Evolutionary conservation across 768 basidiomycete genomes (phyloP).

Genomic region (Hydnum rufescens): DNA sequence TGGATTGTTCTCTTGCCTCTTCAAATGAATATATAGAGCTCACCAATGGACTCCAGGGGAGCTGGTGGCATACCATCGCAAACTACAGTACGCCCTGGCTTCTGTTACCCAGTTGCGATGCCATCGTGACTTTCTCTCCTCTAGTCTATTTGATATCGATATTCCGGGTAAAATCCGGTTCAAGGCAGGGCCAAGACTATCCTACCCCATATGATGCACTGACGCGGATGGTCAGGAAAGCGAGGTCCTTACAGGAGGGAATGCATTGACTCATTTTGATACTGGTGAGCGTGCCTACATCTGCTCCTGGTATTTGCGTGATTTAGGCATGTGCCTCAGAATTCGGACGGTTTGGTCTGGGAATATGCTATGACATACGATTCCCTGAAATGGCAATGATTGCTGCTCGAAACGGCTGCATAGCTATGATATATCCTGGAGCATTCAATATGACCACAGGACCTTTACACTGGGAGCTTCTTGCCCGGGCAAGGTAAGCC

Average conservation of each 20-base stretch:
- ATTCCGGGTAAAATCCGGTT: slow-evolving; percentile 83
- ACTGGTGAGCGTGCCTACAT: slow-evolving; percentile 34
- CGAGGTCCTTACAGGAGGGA: slow-evolving; percentile 67
- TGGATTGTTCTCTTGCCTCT: slow-evolving; percentile 16
- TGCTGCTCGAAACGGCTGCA: slow-evolving; percentile 75
- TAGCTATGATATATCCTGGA: slow-evolving; percentile 76
- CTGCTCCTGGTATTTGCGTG: neutral
- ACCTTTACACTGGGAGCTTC: slow-evolving; percentile 86
- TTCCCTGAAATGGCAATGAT: slow-evolving; percentile 91
- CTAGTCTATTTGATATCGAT: slow-evolving; percentile 77
- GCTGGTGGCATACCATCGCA: slow-evolving; percentile 73
- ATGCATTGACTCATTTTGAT: slow-evolving; percentile 56
- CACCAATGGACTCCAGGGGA: slow-evolving; percentile 31
- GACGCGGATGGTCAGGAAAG: slow-evolving; percentile 40
- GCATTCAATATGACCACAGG: slow-evolving; percentile 96
- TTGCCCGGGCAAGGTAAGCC: slow-evolving; percentile 64
- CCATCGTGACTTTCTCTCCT: neutral
- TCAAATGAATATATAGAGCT: slow-evolving; percentile 1
- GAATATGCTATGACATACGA: slow-evolving; percentile 90
- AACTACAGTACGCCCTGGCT: slow-evolving; percentile 37
- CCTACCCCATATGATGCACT: neutral
- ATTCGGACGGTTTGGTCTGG: slow-evolving; percentile 93
- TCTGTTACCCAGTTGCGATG: neutral
- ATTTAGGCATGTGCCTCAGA: slow-evolving; percentile 25
- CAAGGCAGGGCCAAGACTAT: slow-evolving; percentile 29